A percentile compares a stretch with the other conserved stretches of the same genome.
Evolutionary conservation across 1,284 basidiomycete species (phyloP).

Genomic region (Sanguinoderma infundibulare): DNA sequence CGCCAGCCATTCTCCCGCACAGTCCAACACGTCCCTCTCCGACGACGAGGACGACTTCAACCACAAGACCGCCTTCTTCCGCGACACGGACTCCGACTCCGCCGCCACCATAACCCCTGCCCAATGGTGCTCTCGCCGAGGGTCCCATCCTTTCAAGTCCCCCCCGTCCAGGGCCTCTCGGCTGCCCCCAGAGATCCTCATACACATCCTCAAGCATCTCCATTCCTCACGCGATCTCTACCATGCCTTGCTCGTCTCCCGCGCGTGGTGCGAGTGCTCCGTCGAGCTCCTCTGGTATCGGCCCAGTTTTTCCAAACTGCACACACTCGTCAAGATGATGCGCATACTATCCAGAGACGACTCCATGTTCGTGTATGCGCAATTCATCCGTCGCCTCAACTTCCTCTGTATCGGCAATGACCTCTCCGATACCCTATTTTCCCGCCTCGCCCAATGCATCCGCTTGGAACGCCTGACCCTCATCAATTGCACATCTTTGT

Average conservation of each 20-base stretch:
- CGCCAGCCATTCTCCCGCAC: constrained; percentile 60
- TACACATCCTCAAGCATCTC: constrained; percentile 91
- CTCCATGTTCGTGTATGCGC: constrained; percentile 87
- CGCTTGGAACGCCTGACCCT: constrained; percentile 92
- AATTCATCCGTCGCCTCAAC: constrained; percentile 91
- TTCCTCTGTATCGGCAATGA: constrained; percentile 77
- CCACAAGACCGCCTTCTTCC: constrained; percentile 52
- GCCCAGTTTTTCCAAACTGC: constrained; percentile 75
- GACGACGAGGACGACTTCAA: constrained; percentile 66
- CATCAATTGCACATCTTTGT: constrained; percentile 80
- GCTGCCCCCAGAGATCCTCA: constrained; percentile 90
- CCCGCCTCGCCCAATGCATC: constrained; percentile 76
- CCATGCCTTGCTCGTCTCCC: constrained; percentile 81
- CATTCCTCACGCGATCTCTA: constrained; percentile 78
- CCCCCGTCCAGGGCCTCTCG: constrained; percentile 49
- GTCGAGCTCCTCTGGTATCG: constrained; percentile 97
- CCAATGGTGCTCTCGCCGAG: constrained; percentile 60
- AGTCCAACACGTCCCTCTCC: constrained; percentile 57
- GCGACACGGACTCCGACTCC: constrained; percentile 38
- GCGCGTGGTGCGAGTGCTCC: constrained; percentile 94
- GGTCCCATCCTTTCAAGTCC: constrained; percentile 31
- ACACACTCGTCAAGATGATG: constrained; percentile 82
- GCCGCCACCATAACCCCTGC: constrained; percentile 57
- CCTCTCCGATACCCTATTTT: constrained; percentile 82
- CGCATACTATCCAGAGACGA: constrained; percentile 60